Evolutionary conservation across 148 eudicot genomes (phyloP).

Genomic region (Amaranthus palmeri): DNA sequence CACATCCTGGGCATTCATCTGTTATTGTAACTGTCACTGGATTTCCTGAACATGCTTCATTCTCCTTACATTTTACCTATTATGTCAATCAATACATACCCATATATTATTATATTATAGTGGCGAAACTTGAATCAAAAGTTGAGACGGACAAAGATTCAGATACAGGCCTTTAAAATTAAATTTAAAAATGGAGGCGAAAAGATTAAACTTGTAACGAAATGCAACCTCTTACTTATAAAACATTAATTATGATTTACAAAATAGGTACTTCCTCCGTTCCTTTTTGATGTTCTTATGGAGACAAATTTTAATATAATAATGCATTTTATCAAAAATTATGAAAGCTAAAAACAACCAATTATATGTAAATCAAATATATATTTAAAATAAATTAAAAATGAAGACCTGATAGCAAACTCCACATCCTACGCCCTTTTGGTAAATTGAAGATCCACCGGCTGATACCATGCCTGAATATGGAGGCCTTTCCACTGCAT

Average conservation of each 20-base stretch:
- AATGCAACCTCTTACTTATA: too few relatives aligned
- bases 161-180: too few relatives aligned
- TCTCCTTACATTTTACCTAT: slow-evolving; percentile 55
- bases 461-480: slow-evolving; percentile 56
- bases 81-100: slow-evolving; percentile 1
- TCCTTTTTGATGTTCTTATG: too few relatives aligned
- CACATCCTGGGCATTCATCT: slow-evolving; percentile 67
- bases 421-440: slow-evolving; percentile 60
- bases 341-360: not conserved
- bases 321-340: too few relatives aligned
- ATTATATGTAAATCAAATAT: not conserved
- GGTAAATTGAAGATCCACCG: slow-evolving; percentile 53
- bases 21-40: slow-evolving; percentile 60
- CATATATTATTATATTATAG: too few relatives aligned
- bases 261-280: too few relatives aligned
- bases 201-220: too few relatives aligned
- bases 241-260: too few relatives aligned
- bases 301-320: too few relatives aligned
- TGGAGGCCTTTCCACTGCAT: slow-evolving; percentile 49
- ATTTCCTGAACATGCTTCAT: slow-evolving; percentile 58
- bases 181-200: too few relatives aligned
- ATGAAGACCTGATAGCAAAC: slow-evolving; percentile 60
- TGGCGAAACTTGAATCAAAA: too few relatives aligned
- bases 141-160: too few relatives aligned
- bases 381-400: not conserved